phyloP scores from a whole-genome alignment of 495 filamentous ascomycete species.

The Massariosphaeria phaeospora region DNA sequence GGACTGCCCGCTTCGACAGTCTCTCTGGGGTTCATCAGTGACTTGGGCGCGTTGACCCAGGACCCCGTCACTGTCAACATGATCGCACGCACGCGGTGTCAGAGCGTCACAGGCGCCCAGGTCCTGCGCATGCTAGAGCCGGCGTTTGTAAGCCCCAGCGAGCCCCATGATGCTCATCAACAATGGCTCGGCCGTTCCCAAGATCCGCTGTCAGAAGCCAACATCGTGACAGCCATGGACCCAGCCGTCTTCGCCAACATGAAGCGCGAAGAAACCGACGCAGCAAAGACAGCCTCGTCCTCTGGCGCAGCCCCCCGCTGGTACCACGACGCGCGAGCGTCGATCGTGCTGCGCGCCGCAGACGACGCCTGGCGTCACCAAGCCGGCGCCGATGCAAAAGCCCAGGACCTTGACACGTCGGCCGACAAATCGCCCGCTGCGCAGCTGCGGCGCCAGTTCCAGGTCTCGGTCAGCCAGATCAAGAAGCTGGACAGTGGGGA shows the following conservation, averaged over 20 bases:
- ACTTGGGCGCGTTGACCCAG: constrained; percentile 5
- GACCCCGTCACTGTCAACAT: neutral
- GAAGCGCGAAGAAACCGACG: constrained; percentile 15
- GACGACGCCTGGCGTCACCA: constrained; percentile 8
- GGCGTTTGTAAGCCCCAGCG: neutral
- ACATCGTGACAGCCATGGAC: constrained; percentile 33
- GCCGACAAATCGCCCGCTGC: neutral
- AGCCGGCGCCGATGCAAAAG: neutral
- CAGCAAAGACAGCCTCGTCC: neutral
- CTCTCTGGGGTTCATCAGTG: constrained; percentile 33
- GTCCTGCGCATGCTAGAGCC: constrained; percentile 7
- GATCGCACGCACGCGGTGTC: constrained; percentile 5
- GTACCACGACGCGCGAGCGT: constrained; percentile 32
- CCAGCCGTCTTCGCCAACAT: constrained; percentile 24
- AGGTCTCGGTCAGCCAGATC: neutral
- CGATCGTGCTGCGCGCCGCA: constrained; percentile 28
- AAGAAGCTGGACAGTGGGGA: neutral
- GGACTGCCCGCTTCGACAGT: constrained; percentile 29
- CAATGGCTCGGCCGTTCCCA: neutral
- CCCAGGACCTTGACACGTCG: neutral
- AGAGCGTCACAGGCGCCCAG: neutral
- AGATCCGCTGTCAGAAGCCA: constrained; percentile 34
- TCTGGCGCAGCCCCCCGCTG: constrained; percentile 27
- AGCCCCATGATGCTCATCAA: neutral
- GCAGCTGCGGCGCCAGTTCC: neutral